Base-by-base conservation (phyloP, 371 early-diverging fungal species). In the Mucor racemosus region DNA sequence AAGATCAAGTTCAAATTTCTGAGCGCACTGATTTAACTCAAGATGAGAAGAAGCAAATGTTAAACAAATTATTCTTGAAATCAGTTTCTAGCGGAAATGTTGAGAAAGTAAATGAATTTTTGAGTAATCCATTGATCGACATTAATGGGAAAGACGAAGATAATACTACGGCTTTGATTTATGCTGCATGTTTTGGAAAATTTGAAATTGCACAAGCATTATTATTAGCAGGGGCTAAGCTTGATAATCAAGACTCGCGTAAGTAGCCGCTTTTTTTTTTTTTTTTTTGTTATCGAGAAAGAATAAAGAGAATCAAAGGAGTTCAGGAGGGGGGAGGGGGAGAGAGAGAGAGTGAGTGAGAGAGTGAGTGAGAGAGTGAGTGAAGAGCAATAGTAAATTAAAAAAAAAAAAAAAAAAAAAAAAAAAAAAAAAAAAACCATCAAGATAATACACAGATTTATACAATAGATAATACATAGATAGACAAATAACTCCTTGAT, bases 131-230 rank as follows among this genome's bases (percentile, higher is more conserved):
- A 21, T 73, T 61, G 11, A 88, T 95, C 63, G 93, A 95, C 76
- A 82, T 94, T 42, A 86, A 97, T 76, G 86, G 84, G 14, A 85
- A 79, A 55, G 97, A 97, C 71, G 91, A 88, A 53, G 95, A 94
- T 62, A 96, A 96, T 14, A 87, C 86, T 7, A 88, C 94, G 5
- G 92, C 95, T 14, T 78, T 97, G 57, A 92, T 95, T 62, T 94
- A 92, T 68, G 94, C 96, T 7, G 88, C 94, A 5, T 94, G 95
- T 67, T 96, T 96, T 84, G 97, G 96, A 15, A 90, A 95, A 69
- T 65, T 78, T 7, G 87, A 90, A 36, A 82, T 93, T 61, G 89
- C 85, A 1, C 76, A 81, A 65, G 76, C 89, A 42, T 78, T 97
- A 41, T 65, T 97, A 5, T 81, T 81, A 67, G 86, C 88, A 50